phyloP scores from a whole-genome alignment of 805 yeast genomes.

The Monosporozyma solicola region DNA sequence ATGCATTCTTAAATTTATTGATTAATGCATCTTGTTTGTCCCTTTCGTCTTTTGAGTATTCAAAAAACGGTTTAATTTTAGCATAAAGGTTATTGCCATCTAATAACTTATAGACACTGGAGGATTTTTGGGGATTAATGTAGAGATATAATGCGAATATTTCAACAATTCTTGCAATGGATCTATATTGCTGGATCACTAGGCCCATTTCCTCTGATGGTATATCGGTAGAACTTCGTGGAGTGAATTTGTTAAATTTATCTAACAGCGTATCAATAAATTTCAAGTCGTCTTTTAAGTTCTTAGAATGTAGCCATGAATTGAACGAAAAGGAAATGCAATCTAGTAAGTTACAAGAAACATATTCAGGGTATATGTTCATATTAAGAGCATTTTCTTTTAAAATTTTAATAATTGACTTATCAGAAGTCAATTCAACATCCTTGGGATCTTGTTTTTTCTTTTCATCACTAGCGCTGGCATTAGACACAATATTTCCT shows the following conservation, averaged over 20 bases:
- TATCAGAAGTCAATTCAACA: constrained; percentile 5
- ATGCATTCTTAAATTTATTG: constrained; percentile 38
- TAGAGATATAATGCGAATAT: constrained; percentile 64
- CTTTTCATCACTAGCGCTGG: constrained; percentile 6
- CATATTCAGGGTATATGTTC: constrained; percentile 48
- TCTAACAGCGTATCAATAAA: constrained; percentile 30
- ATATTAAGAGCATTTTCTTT: constrained; percentile 47
- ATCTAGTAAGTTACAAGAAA: constrained; percentile 60
- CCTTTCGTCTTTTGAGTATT: constrained; percentile 39
- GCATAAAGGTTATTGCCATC: constrained; percentile 30
- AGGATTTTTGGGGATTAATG: constrained; percentile 38
- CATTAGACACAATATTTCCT: constrained; percentile 35
- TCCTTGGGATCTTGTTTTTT: constrained; percentile 7
- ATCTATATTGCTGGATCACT: constrained; percentile 45
- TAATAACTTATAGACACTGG: constrained; percentile 38
- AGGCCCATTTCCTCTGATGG: constrained; percentile 23
- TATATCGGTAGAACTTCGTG: constrained; percentile 4
- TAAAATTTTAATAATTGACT: constrained; percentile 46
- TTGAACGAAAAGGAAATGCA: constrained; percentile 67
- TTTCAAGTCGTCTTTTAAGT: constrained; percentile 38
- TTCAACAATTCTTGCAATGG: constrained; percentile 63
- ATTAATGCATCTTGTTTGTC: constrained; percentile 39
- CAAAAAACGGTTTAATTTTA: constrained; percentile 31
- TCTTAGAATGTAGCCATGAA: constrained; percentile 62
- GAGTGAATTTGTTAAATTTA: constrained; percentile 31